Evolutionary conservation across 2,329 filamentous ascomycete species (phyloP).

Genomic region (Beauveria pseudobassiana): DNA sequence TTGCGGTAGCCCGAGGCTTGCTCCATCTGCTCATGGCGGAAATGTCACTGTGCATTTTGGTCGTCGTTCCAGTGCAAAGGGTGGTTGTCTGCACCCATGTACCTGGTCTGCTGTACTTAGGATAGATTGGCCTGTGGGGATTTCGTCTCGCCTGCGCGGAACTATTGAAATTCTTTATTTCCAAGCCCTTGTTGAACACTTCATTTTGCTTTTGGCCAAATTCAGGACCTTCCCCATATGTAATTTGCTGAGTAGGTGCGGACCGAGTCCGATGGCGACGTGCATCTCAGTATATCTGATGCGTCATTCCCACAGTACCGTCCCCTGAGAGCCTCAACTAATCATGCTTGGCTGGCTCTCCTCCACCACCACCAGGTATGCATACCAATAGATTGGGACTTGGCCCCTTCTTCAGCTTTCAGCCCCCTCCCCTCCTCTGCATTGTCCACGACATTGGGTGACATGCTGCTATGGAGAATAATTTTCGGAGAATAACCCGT

Average conservation of each 20-base stretch:
- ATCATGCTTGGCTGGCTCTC: background rate
- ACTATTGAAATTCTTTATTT: no score
- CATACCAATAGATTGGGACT: background rate
- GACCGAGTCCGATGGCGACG: background rate
- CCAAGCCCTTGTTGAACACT: no score
- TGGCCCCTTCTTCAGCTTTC: background rate
- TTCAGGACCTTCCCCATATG: no score
- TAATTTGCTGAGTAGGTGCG: no score
- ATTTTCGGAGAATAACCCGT: background rate
- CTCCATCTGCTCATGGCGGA: background rate
- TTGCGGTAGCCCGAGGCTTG: no score
- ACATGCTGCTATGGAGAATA: background rate
- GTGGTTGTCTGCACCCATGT: background rate
- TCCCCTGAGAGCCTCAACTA: background rate
- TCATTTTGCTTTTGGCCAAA: no score
- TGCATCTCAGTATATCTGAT: slow-evolving; percentile 7
- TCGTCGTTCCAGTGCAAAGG: no score
- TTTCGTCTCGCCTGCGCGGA: no score
- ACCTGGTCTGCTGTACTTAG: background rate
- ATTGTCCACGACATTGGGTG: background rate
- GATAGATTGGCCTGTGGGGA: background rate
- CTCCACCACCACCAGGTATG: no score
- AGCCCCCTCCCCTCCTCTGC: background rate
- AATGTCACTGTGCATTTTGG: background rate
- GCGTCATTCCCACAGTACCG: background rate